A percentile compares a stretch with the other conserved stretches of the same genome.
Evolutionary conservation across 2,329 filamentous ascomycete genomes (phyloP).

Genomic region (Cladosporium halotolerans): DNA sequence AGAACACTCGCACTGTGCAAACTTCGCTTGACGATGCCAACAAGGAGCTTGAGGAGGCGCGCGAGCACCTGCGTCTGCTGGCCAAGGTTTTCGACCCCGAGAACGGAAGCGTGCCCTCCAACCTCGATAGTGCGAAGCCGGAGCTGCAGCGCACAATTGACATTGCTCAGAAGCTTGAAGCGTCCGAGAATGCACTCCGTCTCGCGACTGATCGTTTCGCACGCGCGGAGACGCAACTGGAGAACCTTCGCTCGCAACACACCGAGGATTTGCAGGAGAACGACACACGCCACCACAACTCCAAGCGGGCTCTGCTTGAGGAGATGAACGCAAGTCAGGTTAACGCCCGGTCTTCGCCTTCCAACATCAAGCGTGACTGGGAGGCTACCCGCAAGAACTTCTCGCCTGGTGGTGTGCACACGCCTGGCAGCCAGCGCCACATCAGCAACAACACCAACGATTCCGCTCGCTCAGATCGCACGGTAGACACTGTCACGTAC

Average conservation of each 20-base stretch:
- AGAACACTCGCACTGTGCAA: slow-evolving; percentile 76
- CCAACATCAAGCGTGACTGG: slow-evolving; percentile 57
- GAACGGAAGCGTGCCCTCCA: slow-evolving; percentile 41
- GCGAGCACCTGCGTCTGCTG: slow-evolving; percentile 72
- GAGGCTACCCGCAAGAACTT: slow-evolving; percentile 57
- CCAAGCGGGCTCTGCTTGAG: slow-evolving; percentile 70
- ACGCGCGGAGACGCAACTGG: slow-evolving; percentile 76
- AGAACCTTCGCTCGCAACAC: slow-evolving; percentile 68
- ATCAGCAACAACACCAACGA: slow-evolving; percentile 63
- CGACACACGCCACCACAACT: slow-evolving; percentile 54
- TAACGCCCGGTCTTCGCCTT: slow-evolving; percentile 65
- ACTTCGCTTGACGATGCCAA: slow-evolving; percentile 71
- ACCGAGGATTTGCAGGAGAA: slow-evolving; percentile 64
- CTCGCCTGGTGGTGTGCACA: slow-evolving; percentile 60
- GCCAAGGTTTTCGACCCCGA: slow-evolving; percentile 82
- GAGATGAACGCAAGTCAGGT: slow-evolving; percentile 83
- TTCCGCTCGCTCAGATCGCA: slow-evolving; percentile 77
- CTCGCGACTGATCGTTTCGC: slow-evolving; percentile 74
- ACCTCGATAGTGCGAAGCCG: slow-evolving; percentile 63
- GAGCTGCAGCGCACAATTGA: slow-evolving; percentile 63
- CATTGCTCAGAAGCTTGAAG: slow-evolving; percentile 77
- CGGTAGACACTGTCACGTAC: slow-evolving; percentile 73
- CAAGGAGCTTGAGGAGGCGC: slow-evolving; percentile 72
- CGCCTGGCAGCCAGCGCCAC: slow-evolving; percentile 63
- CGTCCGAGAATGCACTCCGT: slow-evolving; percentile 79